A percentile compares a stretch with the other conserved stretches of the same genome.
phyloP scores from a whole-genome alignment of 2,329 filamentous ascomycete species.

The Pseudogymnoascus sp. region DNA sequence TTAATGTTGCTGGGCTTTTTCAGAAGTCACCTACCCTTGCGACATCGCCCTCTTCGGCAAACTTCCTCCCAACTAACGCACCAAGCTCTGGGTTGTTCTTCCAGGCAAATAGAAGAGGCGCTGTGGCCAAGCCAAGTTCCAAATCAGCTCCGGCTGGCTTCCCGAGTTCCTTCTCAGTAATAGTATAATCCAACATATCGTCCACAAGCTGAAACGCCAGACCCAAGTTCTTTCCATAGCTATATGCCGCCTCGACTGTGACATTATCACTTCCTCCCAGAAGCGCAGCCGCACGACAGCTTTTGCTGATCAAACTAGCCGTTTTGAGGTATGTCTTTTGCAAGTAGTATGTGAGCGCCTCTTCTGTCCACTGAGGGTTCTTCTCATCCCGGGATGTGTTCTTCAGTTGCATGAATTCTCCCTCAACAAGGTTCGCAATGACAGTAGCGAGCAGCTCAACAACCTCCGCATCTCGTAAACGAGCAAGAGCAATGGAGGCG shows the following conservation, averaged over 20 bases:
- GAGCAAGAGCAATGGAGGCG: constrained; percentile 86
- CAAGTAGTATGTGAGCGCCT: constrained; percentile 86
- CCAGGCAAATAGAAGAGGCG: constrained; percentile 93
- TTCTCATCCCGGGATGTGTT: constrained; percentile 87
- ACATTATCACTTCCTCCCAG: constrained; percentile 69
- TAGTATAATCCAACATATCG: constrained; percentile 95
- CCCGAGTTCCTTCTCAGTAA: constrained; percentile 75
- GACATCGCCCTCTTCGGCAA: constrained; percentile 76
- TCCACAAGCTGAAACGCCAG: constrained; percentile 96
- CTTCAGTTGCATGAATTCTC: constrained; percentile 99
- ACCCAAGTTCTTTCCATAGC: constrained; percentile 88
- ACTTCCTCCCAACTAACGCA: constrained; percentile 84
- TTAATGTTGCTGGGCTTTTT: neutral
- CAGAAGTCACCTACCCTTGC: constrained; percentile 56
- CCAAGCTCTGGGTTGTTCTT: constrained; percentile 80
- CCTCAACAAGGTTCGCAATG: constrained; percentile 95
- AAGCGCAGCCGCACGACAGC: constrained; percentile 81
- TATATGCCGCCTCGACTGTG: constrained; percentile 85
- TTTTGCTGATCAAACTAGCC: constrained; percentile 92
- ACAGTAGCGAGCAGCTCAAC: constrained; percentile 92
- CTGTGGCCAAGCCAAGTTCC: constrained; percentile 87
- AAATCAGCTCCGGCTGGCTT: constrained; percentile 94
- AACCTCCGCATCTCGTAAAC: constrained; percentile 86
- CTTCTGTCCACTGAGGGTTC: constrained; percentile 78
- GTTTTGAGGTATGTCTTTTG: constrained; percentile 99